phyloP scores from a whole-genome alignment of 768 basidiomycete genomes.

The Suillus paluster region DNA sequence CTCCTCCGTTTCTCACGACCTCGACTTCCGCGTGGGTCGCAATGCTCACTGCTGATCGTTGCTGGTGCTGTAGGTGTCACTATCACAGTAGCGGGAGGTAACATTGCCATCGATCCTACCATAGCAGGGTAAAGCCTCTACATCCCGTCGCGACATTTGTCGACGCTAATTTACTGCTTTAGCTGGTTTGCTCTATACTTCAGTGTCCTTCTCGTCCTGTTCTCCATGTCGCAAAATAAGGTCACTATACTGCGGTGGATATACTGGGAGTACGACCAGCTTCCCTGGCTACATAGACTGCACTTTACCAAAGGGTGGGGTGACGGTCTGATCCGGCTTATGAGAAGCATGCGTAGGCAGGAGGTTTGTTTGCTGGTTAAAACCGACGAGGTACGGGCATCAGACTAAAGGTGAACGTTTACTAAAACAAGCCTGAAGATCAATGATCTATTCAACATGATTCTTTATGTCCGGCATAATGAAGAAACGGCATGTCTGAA shows the following conservation, averaged over 20 bases:
- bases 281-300: slow-evolving; percentile 49
- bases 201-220: slow-evolving; percentile 49
- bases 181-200: slow-evolving; percentile 71
- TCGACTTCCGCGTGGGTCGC: slow-evolving; percentile 49
- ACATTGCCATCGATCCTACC: slow-evolving; percentile 58
- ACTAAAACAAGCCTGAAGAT: slow-evolving; percentile 47
- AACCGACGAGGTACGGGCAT: slow-evolving; percentile 60
- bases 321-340: slow-evolving; percentile 43
- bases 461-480: slow-evolving; percentile 67
- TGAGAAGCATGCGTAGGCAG: slow-evolving; percentile 52
- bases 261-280: slow-evolving; percentile 71
- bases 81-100: slow-evolving; percentile 55
- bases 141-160: neutral
- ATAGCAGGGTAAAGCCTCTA: slow-evolving; percentile 52
- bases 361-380: slow-evolving; percentile 65
- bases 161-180: neutral
- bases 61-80: slow-evolving; percentile 47
- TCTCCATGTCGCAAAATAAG: slow-evolving; percentile 58
- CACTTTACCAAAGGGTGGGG: slow-evolving; percentile 47
- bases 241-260: slow-evolving; percentile 53
- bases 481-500: slow-evolving; percentile 74
- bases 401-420: neutral
- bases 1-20: slow-evolving; percentile 69
- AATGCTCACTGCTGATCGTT: slow-evolving; percentile 46
- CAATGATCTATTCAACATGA: slow-evolving; percentile 63